Percentiles rank a stretch among this genome's conserved stretches.
Evolutionary conservation across 2,329 filamentous ascomycete species (phyloP).

Genomic region (Cercospora berteroae): DNA sequence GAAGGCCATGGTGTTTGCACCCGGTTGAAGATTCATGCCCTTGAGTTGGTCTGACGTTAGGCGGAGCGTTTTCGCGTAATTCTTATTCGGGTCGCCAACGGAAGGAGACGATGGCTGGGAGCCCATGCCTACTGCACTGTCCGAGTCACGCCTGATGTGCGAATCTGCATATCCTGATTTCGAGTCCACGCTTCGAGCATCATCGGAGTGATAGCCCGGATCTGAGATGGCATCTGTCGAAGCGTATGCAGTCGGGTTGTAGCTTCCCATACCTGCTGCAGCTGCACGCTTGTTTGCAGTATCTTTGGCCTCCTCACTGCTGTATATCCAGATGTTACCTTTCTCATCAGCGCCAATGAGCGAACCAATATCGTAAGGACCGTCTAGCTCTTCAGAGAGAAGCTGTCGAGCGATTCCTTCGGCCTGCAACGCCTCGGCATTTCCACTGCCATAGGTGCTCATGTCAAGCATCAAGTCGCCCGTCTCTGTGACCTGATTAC

Average conservation of each 20-base stretch:
- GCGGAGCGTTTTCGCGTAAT: conserved; percentile 94
- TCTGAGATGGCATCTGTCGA: conserved; percentile 83
- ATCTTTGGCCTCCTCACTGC: conserved; percentile 92
- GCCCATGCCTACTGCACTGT: conserved; percentile 64
- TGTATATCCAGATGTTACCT: conserved; percentile 99
- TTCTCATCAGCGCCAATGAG: conserved; percentile 93
- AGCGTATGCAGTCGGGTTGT: conserved; percentile 54
- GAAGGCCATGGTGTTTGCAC: conserved; percentile 93
- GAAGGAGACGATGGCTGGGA: conserved; percentile 56
- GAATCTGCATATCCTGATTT: conserved; percentile 38
- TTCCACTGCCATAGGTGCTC: conserved; percentile 92
- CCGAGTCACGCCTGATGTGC: conserved; percentile 67
- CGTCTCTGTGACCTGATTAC: conserved; percentile 83
- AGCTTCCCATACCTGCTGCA: conserved; percentile 45
- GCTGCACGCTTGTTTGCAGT: conserved; percentile 67
- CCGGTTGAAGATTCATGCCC: conserved; percentile 73
- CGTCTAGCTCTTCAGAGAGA: conserved; percentile 86
- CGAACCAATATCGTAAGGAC: conserved; percentile 92
- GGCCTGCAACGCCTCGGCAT: conserved; percentile 85
- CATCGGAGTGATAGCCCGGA: conserved; percentile 92
- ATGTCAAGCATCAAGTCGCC: conserved; percentile 98
- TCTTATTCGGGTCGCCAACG: conserved; percentile 69
- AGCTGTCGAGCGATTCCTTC: conserved; percentile 93
- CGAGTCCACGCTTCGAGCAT: conserved; percentile 57
- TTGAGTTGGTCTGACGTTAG: conserved; percentile 95